Conservation (phyloP, 192 early-diverging fungal genomes). For the Entophlyctis luteolus region DNA sequence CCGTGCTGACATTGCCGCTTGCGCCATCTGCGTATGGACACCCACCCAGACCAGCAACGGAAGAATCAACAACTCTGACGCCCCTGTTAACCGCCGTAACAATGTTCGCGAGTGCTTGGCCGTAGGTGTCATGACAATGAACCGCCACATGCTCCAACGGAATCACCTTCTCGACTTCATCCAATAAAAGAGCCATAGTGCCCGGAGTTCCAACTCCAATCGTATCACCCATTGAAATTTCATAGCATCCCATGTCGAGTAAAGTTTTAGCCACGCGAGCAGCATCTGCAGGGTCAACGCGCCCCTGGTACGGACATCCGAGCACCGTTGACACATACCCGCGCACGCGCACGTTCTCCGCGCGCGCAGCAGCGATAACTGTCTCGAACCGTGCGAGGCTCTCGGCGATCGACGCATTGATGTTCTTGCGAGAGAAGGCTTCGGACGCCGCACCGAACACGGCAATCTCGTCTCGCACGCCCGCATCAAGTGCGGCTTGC, state of each 20-base stretch:
- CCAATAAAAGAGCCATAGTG: conserved; percentile 64
- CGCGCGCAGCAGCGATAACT: conserved; percentile 62
- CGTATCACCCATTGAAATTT: conserved; percentile 93
- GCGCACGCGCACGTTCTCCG: conserved; percentile 64
- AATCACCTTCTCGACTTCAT: conserved; percentile 63
- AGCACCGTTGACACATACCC: conserved; percentile 88
- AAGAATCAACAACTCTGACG: conserved; percentile 88
- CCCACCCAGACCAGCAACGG: conserved; percentile 87
- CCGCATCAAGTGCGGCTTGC: conserved; percentile 72
- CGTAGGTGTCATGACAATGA: conserved; percentile 97
- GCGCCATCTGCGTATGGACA: conserved; percentile 96
- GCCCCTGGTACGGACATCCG: conserved; percentile 91
- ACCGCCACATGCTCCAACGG: conserved; percentile 77
- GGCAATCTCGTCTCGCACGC: conserved; percentile 80
- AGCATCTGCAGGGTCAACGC: conserved; percentile 63
- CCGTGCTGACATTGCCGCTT: conserved; percentile 93
- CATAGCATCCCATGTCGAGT: conserved; percentile 90
- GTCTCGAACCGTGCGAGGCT: conserved; percentile 68
- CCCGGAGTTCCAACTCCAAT: conserved; percentile 73
- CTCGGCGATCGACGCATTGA: conserved; percentile 86
- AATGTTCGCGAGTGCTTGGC: conserved; percentile 92
- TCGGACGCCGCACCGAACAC: conserved; percentile 88
- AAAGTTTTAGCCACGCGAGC: conserved; percentile 69
- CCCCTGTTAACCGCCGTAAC: conserved; percentile 74
- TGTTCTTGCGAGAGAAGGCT: conserved; percentile 83